A percentile compares a stretch with the other conserved stretches of the same genome.
These are phyloP conservation scores for Ophiocordyceps unilateralis DNA, from an alignment of 2,329 filamentous ascomycete genomes.

Conservation along the genomic window DNA sequence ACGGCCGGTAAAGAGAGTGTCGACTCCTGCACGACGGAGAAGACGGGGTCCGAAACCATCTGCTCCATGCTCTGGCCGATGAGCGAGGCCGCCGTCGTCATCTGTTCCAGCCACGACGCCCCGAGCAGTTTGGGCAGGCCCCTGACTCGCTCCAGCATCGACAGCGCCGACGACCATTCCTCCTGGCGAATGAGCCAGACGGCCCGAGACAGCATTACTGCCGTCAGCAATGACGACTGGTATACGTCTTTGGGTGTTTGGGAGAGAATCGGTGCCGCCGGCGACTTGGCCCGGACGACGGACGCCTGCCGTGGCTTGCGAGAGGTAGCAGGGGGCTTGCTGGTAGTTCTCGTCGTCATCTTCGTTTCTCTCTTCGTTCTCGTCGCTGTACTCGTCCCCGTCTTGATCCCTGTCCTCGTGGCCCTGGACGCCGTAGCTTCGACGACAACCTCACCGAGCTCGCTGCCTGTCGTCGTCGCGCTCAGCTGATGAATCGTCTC, in stretches of 20 bases:
- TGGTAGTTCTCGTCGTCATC: slow-evolving; percentile 8
- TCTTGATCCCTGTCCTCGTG: neutral
- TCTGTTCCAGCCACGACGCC: slow-evolving; percentile 29
- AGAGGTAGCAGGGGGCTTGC: slow-evolving; percentile 2
- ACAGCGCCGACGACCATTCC: slow-evolving; percentile 41
- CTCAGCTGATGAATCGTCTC: slow-evolving; percentile 21
- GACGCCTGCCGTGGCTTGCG: slow-evolving; percentile 4
- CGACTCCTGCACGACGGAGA: slow-evolving; percentile 81
- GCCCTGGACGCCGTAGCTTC: neutral
- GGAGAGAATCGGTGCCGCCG: slow-evolving; percentile 4
- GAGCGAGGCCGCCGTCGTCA: slow-evolving; percentile 50
- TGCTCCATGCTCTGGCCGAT: slow-evolving; percentile 52
- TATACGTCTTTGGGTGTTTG: slow-evolving; percentile 15
- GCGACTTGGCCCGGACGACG: slow-evolving; percentile 7
- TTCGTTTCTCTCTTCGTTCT: slow-evolving; percentile 5
- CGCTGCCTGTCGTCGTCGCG: slow-evolving; percentile 5
- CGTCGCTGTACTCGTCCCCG: neutral
- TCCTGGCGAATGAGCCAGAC: slow-evolving; percentile 28
- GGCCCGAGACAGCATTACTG: slow-evolving; percentile 20
- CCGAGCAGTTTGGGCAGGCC: slow-evolving; percentile 23
- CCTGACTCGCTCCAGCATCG: slow-evolving; percentile 32
- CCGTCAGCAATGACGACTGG: slow-evolving; percentile 18
- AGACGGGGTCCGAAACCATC: slow-evolving; percentile 66
- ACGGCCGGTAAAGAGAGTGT: slow-evolving; percentile 75
- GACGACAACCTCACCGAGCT: neutral